Conservation (phyloP, 495 filamentous ascomycete genomes). For the Neurospora cerealis region DNA sequence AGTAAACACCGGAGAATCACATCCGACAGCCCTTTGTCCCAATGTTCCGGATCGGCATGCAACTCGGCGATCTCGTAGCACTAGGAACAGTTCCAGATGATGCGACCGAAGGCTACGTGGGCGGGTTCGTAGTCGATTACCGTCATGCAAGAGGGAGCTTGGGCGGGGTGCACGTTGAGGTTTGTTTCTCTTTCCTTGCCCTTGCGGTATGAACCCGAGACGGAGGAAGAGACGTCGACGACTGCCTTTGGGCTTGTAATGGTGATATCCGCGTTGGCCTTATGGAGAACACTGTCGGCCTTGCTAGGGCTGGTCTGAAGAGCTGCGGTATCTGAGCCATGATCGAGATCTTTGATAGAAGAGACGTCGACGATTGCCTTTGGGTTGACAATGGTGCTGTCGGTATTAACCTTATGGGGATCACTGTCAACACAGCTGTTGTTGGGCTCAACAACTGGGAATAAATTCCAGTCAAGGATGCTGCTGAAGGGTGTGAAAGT, state of each 20-base stretch:
- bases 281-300: background rate
- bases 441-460: background rate
- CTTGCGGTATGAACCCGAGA: slow-evolving; percentile 22
- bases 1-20: background rate
- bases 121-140: background rate
- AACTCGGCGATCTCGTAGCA: slow-evolving; percentile 42
- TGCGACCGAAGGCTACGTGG: slow-evolving; percentile 40
- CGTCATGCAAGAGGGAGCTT: slow-evolving; percentile 14
- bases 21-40: background rate
- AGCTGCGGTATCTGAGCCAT: background rate
- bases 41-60: background rate
- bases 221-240: slow-evolving; percentile 22
- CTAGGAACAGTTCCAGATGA: slow-evolving; percentile 45
- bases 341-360: background rate
- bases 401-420: background rate
- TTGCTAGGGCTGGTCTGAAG: background rate
- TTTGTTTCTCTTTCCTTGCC: background rate
- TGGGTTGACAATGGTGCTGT: background rate
- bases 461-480: background rate
- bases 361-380: background rate
- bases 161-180: slow-evolving; percentile 26
- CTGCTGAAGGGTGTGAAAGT: background rate
- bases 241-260: slow-evolving; percentile 20
- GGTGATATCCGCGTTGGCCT: background rate
- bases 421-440: background rate